Base-by-base conservation (phyloP, 108 stramenopile species). In the Licmophora abbreviata region DNA sequence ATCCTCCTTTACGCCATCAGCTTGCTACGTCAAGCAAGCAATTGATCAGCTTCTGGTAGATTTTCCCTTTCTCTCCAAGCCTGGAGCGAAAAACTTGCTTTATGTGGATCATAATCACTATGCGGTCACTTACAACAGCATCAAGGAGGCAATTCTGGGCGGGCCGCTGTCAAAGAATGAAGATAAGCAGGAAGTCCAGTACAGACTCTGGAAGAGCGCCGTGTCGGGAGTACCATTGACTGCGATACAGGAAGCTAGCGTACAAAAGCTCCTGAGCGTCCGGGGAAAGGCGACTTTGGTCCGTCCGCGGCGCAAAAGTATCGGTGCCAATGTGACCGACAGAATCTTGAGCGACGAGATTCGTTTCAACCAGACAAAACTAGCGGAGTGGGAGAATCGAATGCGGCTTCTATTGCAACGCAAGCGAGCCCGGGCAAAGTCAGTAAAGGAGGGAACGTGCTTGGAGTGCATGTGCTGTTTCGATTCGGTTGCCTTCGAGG, bases 401-500 rank as follows among this genome's bases (percentile, higher is more conserved):
- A 15, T 31, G 44, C 22, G 15, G 37, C 33, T 48, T 48, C 46
- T 33, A 47, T 31, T 21, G 27, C 42, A 29, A 31, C 45, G 31
- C 35, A 44, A 23, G n/a, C 36, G 37, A 15, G 57, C 54, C 11
- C 45, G 69, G 14, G 34, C 57, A 31, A 29, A 38, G 9, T 37
- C 67, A 0, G 42, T 63, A 36, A 21, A 22, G 8, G 48, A 34
- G 12, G 64, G 67, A 41, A 47, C 64, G 15, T 61, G 59, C 3
- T 48, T 93, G 4, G 80, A 84, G 51, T 93, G 92, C 52, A 36
- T 51, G 6, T 88, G 87, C 58, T 93, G 92, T 54, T 93, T 60
- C 45, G 81, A 53, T 33, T 62, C 79, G 5, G 68, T 79, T 23
- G 56, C 74, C 12, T 66, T 80, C 53, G 78, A 86, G 50, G 85